These are phyloP conservation scores for Oemleria cerasiformis DNA, from an alignment of 306 rosid genomes.

Conservation along the genomic window DNA sequence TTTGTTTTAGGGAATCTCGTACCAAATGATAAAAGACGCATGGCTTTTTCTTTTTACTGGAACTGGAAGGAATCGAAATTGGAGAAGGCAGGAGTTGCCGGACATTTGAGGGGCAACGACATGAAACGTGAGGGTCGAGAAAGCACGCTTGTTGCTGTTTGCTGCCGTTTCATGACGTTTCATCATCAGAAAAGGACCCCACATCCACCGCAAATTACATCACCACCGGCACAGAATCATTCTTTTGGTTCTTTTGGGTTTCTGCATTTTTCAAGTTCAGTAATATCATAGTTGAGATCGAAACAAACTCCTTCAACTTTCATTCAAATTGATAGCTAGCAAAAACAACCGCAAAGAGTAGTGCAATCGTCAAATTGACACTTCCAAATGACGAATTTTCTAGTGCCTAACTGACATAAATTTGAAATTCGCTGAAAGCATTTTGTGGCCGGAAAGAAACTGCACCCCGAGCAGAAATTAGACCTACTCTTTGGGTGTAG, in stretches of 20 bases:
- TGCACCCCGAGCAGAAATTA: too few species aligned
- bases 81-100: slow-evolving; percentile 22
- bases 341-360: too few species aligned
- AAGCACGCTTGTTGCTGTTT: slow-evolving; percentile 54
- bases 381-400: too few species aligned
- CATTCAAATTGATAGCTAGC: too few species aligned
- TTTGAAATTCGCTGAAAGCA: too few species aligned
- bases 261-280: background rate
- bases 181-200: slow-evolving; percentile 50
- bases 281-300: too few species aligned
- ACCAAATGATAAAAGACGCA: slow-evolving; percentile 2
- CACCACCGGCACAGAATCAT: background rate
- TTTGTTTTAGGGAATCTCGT: slow-evolving; percentile 27
- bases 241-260: slow-evolving; percentile 7
- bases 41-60: slow-evolving; percentile 13
- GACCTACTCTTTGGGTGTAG: too few species aligned
- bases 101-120: slow-evolving; percentile 38
- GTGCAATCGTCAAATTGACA: too few species aligned
- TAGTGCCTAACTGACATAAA: too few species aligned
- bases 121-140: slow-evolving; percentile 45
- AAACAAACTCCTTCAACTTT: too few species aligned
- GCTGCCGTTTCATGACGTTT: background rate
- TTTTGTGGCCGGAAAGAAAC: too few species aligned
- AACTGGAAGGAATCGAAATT: slow-evolving; percentile 13
- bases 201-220: slow-evolving; percentile 29